A percentile compares a stretch with the other conserved stretches of the same genome.
phyloP scores from a whole-genome alignment of 2,329 filamentous ascomycete genomes.

The Pyrenochaeta sp. region DNA sequence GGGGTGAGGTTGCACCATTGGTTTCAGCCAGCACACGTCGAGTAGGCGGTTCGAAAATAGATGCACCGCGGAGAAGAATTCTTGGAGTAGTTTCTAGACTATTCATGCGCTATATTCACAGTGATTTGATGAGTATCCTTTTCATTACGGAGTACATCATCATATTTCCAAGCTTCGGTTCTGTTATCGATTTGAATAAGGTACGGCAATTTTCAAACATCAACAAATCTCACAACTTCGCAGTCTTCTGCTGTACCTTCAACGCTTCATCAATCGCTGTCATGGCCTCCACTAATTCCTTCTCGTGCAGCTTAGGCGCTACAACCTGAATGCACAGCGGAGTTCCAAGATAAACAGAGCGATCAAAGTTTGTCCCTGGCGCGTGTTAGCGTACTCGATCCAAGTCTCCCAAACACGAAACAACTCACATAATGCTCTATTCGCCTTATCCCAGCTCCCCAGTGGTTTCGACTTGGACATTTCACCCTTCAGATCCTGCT shows the following conservation, averaged over 20 bases:
- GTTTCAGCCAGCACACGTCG: too few relatives aligned
- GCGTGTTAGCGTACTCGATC: slow-evolving; percentile 3
- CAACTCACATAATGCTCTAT: slow-evolving; percentile 62
- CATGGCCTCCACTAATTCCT: slow-evolving; percentile 62
- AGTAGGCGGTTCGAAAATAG: too few relatives aligned
- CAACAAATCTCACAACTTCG: slow-evolving; percentile 28
- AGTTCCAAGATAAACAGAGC: slow-evolving; percentile 62
- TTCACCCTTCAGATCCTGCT: slow-evolving; percentile 60
- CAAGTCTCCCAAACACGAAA: slow-evolving; percentile 14
- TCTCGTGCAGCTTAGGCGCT: slow-evolving; percentile 62
- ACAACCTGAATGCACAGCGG: slow-evolving; percentile 65
- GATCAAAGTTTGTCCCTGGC: slow-evolving; percentile 57
- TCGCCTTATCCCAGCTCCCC: slow-evolving; percentile 67
- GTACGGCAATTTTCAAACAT: too few relatives aligned
- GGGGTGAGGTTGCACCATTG: too few relatives aligned
- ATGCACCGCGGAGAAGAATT: too few relatives aligned
- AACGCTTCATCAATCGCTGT: slow-evolving; percentile 59
- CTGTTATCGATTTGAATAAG: too few relatives aligned
- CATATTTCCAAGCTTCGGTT: too few relatives aligned
- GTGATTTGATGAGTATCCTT: too few relatives aligned
- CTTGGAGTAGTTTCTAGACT: too few relatives aligned
- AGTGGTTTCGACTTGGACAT: slow-evolving; percentile 50
- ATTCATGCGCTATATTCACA: too few relatives aligned
- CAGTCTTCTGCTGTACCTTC: slow-evolving; percentile 17
- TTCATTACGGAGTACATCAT: too few relatives aligned